Base-by-base conservation (phyloP, 306 rosid genomes). In the Cicer pinnatifidum region DNA sequence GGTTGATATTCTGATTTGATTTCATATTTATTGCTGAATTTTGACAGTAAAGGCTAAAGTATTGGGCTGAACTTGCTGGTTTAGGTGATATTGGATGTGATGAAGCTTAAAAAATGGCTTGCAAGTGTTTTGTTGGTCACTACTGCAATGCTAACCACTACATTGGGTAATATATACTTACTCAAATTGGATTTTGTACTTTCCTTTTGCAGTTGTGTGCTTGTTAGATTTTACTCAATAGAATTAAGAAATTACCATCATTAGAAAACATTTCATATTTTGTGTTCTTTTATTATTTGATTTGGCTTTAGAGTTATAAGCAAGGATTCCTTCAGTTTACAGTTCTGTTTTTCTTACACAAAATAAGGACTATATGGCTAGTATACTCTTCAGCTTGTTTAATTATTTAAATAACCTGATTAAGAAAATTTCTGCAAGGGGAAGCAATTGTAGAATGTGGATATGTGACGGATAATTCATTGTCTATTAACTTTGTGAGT, bases 51-150 rank as follows among this genome's bases (percentile, higher is more conserved):
- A 70, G 84, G 64, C 74, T 72, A 75, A 6, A 23, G 41, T 59
- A 50, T 33, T 9, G 78, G 69, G 72, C 67, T 77, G 80, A 64
- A 54, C 73, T 78, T 84, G 66, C 35, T 63, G 63, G 13, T 63
- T 69, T 57, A 73, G 68, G 80, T 78, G 57, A 72, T 50, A 28
- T 44, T 75, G 83, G 89, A 75, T 71, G 72, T 28, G 61, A 92
- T 84, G 93, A 86, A 67, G 93, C 86, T 68, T 60, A 47, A 63
- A 81, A 73, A 20, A 77, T 81, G 97, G 82, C 17, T 50, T 19
- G 72, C 82, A 65, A 59, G 82, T 78, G 81, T 87, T 77, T 66
- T 90, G 73, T 51, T 90, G 71, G 87, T 91, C 59, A 61, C 85
- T 5, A 1, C 82, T 71, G 82, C 88, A 80, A 62, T 85, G 81